Evolutionary conservation across 2,329 filamentous ascomycete species (phyloP), one percentile per base, ranked within the genome.

Genomic region (Periconia digitata): DNA sequence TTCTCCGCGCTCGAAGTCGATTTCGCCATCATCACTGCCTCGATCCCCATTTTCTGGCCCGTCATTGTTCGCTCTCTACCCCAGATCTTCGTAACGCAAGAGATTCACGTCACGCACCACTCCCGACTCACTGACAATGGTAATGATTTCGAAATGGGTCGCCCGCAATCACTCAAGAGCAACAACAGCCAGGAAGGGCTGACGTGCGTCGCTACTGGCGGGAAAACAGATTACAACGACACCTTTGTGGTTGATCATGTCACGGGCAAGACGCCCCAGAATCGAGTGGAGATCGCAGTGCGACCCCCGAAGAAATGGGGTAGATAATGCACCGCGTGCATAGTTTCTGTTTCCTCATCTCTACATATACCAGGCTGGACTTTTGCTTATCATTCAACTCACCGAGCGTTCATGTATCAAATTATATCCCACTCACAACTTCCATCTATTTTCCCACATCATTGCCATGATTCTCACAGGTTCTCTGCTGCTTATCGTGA

Each of bases 31-130:
- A 63, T 69, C 20, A 69, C 62, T 51, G 67, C 66, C 23, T 67
- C 63, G 8, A 66, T 71, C 48, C 68, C 68, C 15, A 69, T 70
- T 27, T 70, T 71, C 57, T 71, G 68, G 68, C 67, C 66, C 6
- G 51, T 59, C 13, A 53, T 71, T 27, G 47, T 62, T 12, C 43
- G 54, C n/a, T 56, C 57, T n/a, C 58, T 57, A 38, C 60, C 54
- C 8, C 55, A 65, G 6, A 71, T 70, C 27, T 66, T 69, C 37
- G 62, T 70, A 35, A 66, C 64, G 3, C 61, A 64, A 36, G 67
- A 71, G 48, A 64, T 71, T 16, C 58, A 56, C 18, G 60, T 71
- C 8, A 60, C 56, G 16, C 55, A 60, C 24, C 58, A 63, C 29
- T 51, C 55, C 16, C 63, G 57, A 5, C 13, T 51, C 6, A 36